Percentiles rank a stretch among this genome's conserved stretches.
Conservation (phyloP, 2,329 filamentous ascomycete species). For the Aspergillus sp. region DNA sequence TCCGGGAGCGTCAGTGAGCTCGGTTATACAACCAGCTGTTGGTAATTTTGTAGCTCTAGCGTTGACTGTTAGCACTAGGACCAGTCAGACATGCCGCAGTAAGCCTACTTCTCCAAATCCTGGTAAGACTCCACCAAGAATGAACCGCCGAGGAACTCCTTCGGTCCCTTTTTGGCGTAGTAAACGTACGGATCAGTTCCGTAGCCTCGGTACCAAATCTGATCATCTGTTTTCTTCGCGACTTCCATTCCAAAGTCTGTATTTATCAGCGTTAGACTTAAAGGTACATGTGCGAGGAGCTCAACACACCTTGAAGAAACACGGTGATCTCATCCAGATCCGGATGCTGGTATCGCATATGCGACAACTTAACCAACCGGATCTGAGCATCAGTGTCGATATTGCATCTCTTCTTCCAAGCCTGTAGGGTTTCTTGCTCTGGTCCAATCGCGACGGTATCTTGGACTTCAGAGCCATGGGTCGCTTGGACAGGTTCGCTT, state of each 20-base stretch:
- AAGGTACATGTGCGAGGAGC: not conserved
- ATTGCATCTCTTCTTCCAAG: constrained; percentile 12
- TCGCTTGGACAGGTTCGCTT: too few relatives aligned
- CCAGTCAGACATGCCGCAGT: too few relatives aligned
- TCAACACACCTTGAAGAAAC: not conserved
- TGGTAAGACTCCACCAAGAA: constrained; percentile 38
- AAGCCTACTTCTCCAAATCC: constrained; percentile 34
- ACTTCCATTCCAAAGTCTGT: constrained; percentile 27
- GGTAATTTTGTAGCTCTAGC: constrained; percentile 17
- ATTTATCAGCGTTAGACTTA: constrained; percentile 13
- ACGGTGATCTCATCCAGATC: constrained; percentile 37
- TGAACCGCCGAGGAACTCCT: constrained; percentile 31
- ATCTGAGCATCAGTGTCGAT: constrained; percentile 43
- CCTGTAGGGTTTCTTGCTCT: constrained; percentile 5
- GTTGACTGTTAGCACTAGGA: not conserved
- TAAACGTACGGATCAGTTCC: constrained; percentile 15
- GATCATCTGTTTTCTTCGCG: constrained; percentile 25
- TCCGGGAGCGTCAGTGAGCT: constrained; percentile 32
- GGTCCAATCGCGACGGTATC: constrained; percentile 10
- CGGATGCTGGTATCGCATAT: constrained; percentile 51
- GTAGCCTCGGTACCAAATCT: constrained; percentile 16
- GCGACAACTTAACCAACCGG: constrained; percentile 41
- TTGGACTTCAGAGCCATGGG: not conserved
- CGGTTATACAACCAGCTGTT: constrained; percentile 22
- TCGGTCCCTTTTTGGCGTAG: constrained; percentile 14